phyloP scores from a whole-genome alignment of 73 alveolate species.

The Paramecium sexaurelia region DNA sequence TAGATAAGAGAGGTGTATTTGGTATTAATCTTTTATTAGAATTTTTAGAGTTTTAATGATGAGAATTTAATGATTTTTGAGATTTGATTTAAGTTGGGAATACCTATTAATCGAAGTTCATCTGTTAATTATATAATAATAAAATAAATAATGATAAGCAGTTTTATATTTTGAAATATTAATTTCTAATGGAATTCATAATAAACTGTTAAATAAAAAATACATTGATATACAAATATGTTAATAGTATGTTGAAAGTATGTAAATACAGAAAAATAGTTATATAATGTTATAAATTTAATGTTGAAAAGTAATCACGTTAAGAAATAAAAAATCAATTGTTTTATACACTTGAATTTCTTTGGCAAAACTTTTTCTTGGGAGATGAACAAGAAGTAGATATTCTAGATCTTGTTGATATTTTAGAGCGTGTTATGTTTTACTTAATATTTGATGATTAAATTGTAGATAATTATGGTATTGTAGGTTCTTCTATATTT shows the following conservation, averaged over 20 bases:
- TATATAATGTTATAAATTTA: too few species aligned
- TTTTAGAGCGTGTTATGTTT: background rate
- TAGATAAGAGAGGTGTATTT: background rate
- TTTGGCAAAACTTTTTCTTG: background rate
- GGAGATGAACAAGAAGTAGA: slow-evolving; percentile 32
- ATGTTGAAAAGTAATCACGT: too few species aligned
- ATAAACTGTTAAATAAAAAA: background rate
- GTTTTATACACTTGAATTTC: background rate
- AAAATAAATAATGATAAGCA: background rate
- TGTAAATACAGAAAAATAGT: too few species aligned
- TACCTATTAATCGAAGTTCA: slow-evolving; percentile 4
- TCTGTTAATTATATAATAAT: background rate
- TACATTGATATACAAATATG: background rate
- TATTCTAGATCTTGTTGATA: background rate
- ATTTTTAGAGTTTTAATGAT: background rate
- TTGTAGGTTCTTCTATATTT: background rate
- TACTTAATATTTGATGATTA: background rate
- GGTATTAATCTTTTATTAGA: background rate
- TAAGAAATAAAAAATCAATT: background rate
- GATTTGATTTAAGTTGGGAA: background rate
- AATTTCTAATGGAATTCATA: background rate
- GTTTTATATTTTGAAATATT: background rate
- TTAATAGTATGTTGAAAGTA: too few species aligned
- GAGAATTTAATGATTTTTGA: background rate
- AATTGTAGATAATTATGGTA: background rate